phyloP scores from a whole-genome alignment of 2,329 filamentous ascomycete genomes.

The Venturia effusa region DNA sequence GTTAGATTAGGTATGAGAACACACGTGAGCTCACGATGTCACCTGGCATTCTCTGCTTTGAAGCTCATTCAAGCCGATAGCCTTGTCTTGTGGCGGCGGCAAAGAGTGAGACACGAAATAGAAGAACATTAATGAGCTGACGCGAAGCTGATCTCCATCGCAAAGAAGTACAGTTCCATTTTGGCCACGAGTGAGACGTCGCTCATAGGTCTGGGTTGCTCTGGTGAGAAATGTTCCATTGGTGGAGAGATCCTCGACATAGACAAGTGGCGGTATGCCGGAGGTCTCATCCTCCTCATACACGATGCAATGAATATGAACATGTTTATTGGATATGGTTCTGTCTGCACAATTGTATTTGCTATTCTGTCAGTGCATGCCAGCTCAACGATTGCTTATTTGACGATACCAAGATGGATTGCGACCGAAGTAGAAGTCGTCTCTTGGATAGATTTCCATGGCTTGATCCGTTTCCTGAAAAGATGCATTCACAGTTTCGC shows the following conservation, averaged over 20 bases:
- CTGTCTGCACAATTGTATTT: constrained; percentile 14
- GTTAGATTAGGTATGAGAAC: constrained; percentile 7
- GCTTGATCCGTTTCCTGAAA: not conserved
- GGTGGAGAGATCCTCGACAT: constrained; percentile 34
- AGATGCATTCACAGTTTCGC: not conserved
- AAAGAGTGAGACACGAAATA: not conserved
- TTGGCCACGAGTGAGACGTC: constrained; percentile 2
- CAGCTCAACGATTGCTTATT: no score
- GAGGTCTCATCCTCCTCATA: constrained; percentile 29
- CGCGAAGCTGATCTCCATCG: constrained; percentile 30
- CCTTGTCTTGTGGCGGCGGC: not conserved
- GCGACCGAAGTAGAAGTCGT: constrained; percentile 19
- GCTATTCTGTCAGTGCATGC: not conserved
- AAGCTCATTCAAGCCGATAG: constrained; percentile 2
- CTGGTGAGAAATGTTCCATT: constrained; percentile 28
- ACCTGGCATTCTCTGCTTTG: constrained; percentile 15
- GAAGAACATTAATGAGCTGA: constrained; percentile 11
- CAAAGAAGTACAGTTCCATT: constrained; percentile 31
- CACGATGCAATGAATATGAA: constrained; percentile 35
- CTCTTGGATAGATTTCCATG: constrained; percentile 11
- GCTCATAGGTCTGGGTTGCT: not conserved
- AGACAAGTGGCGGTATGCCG: constrained; percentile 34
- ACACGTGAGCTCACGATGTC: not conserved
- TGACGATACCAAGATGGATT: constrained; percentile 10
- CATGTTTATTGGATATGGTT: constrained; percentile 34